phyloP scores from a whole-genome alignment of 805 yeast genomes.

The Ogataea saltuana region DNA sequence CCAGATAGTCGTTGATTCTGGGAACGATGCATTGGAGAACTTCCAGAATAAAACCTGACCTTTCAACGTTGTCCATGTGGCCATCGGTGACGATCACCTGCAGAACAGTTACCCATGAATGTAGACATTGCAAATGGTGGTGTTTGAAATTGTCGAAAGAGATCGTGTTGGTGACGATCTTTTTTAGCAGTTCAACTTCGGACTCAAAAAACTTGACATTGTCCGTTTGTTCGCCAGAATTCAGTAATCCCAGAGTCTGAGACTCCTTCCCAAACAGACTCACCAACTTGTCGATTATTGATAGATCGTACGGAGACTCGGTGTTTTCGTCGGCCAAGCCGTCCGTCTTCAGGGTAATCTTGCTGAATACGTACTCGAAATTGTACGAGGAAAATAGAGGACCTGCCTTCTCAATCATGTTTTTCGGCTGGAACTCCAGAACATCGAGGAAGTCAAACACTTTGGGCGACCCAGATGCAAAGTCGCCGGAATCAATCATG shows the following conservation, averaged over 20 bases:
- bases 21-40: conserved; percentile 77
- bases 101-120: conserved; percentile 81
- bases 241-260: conserved; percentile 30
- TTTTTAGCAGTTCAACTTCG: conserved; percentile 34
- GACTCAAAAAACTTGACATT: conserved; percentile 19
- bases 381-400: conserved; percentile 39
- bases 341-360: conserved; percentile 35
- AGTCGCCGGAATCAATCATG: conserved; percentile 52
- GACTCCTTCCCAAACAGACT: conserved; percentile 30
- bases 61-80: conserved; percentile 42
- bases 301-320: conserved; percentile 42
- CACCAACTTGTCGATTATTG: conserved; percentile 38
- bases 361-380: conserved; percentile 43
- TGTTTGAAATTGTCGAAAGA: conserved; percentile 49
- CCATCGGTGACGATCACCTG: conserved; percentile 72
- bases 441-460: conserved; percentile 71
- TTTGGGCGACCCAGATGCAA: conserved; percentile 62
- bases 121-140: conserved; percentile 61
- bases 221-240: conserved; percentile 15
- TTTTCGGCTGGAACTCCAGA: conserved; percentile 54
- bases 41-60: conserved; percentile 68
- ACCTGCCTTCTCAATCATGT: conserved; percentile 45
- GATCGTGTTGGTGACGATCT: conserved; percentile 46
- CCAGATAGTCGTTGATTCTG: conserved; percentile 72
- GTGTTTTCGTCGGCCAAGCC: conserved; percentile 15